Base-by-base conservation (phyloP, 768 basidiomycete species). In the Termitomyces sp. region DNA sequence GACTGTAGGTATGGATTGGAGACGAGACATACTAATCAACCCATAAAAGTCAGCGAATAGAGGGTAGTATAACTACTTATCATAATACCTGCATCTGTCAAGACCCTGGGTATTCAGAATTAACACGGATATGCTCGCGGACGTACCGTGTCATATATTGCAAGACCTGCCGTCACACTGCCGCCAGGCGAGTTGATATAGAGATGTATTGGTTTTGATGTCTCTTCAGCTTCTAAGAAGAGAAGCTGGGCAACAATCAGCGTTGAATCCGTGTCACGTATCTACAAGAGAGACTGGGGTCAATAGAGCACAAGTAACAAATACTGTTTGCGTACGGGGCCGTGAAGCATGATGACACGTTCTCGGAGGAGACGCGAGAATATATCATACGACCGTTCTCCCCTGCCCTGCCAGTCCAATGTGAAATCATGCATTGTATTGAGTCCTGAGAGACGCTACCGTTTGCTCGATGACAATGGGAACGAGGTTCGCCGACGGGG, bases 111-210 rank as follows among this genome's bases (percentile, higher is more conserved):
- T 31, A 54, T 37, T 41, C 16, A 8, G 24, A 39, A 39, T 29
- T 5, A 16, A 34, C 31, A 36, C 31, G 7, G 54, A 26, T 32
- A 22, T 36, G 34, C 20, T 16, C 42, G 42, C 8, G 57, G 37
- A 62, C 85, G 65, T 74, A 96, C 94, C 66, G 96, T 98, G 68
- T 98, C 96, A 74, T 98, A 98, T 49, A 98, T 96, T 18, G 95
- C 96, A 58, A 98, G 76, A 9, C 96, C 96, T 48, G 94, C 93
- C 0, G 95, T 96, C 39, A 98, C 96, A 66, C 90, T 91, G 31
- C 96, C 96, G 2, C 96, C 96, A 0, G 96, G 96, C 7, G 92
- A 94, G 72, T 98, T 98, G 64, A 98, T 96, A 72, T 98, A 98
- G 12, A 98, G 74, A 65, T 96, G 94, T 55, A 98, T 97, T 3